Base-by-base conservation (phyloP, 2,329 filamentous ascomycete species). In the Camillea tinctor region DNA sequence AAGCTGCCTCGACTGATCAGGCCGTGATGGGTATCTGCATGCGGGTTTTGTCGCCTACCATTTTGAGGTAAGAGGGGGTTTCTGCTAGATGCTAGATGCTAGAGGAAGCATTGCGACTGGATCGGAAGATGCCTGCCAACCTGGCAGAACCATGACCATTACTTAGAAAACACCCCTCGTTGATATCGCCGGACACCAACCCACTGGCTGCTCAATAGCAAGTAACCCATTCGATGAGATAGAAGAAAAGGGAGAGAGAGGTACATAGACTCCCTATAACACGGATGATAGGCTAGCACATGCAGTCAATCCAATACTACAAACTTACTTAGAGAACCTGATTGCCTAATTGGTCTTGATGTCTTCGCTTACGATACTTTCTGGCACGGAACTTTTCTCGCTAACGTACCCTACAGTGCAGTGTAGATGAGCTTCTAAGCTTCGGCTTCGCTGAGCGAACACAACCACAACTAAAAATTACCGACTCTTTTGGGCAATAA, bases 401-500 rank as follows among this genome's bases (percentile, higher is more conserved):
- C 36, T 17, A 17, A 6, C 6, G 36, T 44, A 40, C 4, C 9
- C 15, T 8, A 6, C 26, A 13, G 15, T 40, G 4, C 3, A 40
- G 9, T 13, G 3, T 40, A 17, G 36, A 40, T 11, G 36, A 4
- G 36, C 36, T n/a, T 44, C 36, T 44, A 11, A n/a, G 36, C 36
- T n/a, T 44, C 36, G 36, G 13, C 36, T 44, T 44, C 17, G 36
- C 2, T 56, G 26, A 50, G 52, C 24, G 36, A 30, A 59, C 22
- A 44, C 20, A 20, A n/a, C n/a, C n/a, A n/a, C n/a, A n/a, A n/a
- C n/a, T n/a, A n/a, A n/a, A 50, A 30, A 57, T 3, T 52, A 50
- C 36, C 44, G 40, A 2, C 36, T 44, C 36, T 15, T 60, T 64
- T 51, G 48, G 56, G 63, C n/a, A 54, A 54, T 63, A 66, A 59